phyloP scores from a whole-genome alignment of 106 monocot species.

The Iris macrosiphon region DNA sequence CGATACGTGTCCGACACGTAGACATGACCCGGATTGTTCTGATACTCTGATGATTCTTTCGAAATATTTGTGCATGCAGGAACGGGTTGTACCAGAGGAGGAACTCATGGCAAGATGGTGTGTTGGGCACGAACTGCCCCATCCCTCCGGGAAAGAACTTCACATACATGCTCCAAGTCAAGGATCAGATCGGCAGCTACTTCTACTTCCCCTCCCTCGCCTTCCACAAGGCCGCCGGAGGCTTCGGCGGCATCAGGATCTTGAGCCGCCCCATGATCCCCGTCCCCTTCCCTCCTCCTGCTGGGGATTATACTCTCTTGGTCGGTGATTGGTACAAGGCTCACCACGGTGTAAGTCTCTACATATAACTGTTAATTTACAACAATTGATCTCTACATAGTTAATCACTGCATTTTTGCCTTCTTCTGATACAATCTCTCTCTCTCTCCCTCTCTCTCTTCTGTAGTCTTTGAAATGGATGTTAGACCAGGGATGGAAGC shows the following conservation, averaged over 20 bases:
- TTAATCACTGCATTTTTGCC: no score
- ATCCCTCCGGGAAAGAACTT: slow-evolving; percentile 41
- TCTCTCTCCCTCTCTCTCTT: no score
- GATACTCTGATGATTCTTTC: no score
- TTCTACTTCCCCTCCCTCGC: slow-evolving; percentile 47
- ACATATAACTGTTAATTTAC: no score
- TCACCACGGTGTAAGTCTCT: slow-evolving; percentile 27
- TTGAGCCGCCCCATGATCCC: slow-evolving; percentile 43
- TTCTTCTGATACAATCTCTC: no score
- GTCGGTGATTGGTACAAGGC: slow-evolving; percentile 52
- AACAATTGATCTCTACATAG: no score
- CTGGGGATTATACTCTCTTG: slow-evolving; percentile 32
- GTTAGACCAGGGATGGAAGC: slow-evolving; percentile 18
- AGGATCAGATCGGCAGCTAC: slow-evolving; percentile 47
- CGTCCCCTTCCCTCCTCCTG: slow-evolving; percentile 38
- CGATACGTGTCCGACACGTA: no score
- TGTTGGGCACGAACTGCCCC: slow-evolving; percentile 39
- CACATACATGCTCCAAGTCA: slow-evolving; percentile 31
- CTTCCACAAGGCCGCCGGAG: slow-evolving; percentile 46
- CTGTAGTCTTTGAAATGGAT: slow-evolving; percentile 18
- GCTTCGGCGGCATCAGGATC: slow-evolving; percentile 34
- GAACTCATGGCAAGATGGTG: slow-evolving; percentile 42
- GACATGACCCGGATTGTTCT: no score
- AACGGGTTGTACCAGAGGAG: slow-evolving; percentile 34
- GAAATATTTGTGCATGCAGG: no score